phyloP scores from a whole-genome alignment of 2,329 filamentous ascomycete species.

The Emergomyces pasteurianus region DNA sequence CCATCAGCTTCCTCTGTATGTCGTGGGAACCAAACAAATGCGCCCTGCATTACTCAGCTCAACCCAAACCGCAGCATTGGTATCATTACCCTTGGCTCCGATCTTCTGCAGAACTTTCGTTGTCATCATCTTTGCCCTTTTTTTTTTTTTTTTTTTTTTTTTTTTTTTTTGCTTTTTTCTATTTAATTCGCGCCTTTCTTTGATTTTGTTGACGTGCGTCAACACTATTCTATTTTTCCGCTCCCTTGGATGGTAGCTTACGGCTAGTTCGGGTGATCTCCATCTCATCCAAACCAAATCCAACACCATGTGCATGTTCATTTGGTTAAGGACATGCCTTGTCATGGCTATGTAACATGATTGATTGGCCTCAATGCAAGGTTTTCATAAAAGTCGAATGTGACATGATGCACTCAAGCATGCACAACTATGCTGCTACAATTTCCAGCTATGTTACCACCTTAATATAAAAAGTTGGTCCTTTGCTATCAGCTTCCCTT shows the following conservation, averaged over 20 bases:
- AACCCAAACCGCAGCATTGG: not conserved
- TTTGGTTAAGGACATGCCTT: not conserved
- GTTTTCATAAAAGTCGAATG: not conserved
- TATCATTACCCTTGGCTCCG: not conserved
- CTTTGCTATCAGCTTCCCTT: not conserved
- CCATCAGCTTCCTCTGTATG: not conserved
- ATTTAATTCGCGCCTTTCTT: not conserved
- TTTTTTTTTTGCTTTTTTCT: not conserved
- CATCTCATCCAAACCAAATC: not conserved
- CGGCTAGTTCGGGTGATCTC: not conserved
- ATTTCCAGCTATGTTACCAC: not conserved
- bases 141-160: too few species aligned
- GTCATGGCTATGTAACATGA: not conserved
- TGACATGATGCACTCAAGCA: not conserved
- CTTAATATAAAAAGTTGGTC: not conserved
- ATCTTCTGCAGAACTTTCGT: not conserved
- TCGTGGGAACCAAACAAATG: not conserved
- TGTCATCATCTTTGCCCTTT: not conserved
- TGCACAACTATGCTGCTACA: not conserved
- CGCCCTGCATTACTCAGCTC: not conserved
- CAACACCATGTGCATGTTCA: not conserved
- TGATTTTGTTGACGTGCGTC: not conserved
- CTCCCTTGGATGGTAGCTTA: not conserved
- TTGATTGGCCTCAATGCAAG: not conserved
- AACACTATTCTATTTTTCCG: not conserved